Percentiles rank a stretch among this genome's conserved stretches.
Conservation (phyloP, 208 protist genomes). For the Trypanosoma cruzi region DNA sequence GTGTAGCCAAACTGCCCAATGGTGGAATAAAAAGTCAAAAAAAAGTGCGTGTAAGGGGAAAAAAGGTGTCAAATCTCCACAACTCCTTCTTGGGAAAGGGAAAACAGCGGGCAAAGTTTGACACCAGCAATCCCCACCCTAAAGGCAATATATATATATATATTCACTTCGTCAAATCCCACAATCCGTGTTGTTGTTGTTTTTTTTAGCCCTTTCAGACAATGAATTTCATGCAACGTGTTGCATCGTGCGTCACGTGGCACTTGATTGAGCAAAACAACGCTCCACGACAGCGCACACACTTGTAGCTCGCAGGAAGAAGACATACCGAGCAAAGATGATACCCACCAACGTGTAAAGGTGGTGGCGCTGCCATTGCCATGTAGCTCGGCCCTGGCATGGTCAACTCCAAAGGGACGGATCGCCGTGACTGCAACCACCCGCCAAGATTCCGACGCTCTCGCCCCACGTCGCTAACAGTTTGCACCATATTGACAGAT, state of each 20-base stretch:
- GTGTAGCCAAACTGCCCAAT: too few species aligned
- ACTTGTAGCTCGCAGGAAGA: constrained; percentile 65
- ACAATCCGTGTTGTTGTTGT: constrained; percentile 6
- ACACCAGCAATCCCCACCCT: too few species aligned
- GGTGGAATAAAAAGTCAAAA: too few species aligned
- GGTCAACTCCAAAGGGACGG: not conserved
- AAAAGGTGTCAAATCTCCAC: too few species aligned
- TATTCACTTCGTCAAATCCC: not conserved
- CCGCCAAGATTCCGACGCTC: constrained; percentile 14
- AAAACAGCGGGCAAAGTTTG: too few species aligned
- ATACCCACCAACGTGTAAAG: constrained; percentile 29
- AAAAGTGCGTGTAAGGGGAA: too few species aligned
- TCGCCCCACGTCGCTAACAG: not conserved
- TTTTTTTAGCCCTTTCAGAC: constrained; percentile 32
- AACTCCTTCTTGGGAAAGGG: too few species aligned
- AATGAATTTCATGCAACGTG: constrained; percentile 80
- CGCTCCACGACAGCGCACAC: constrained; percentile 57
- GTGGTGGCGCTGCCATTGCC: constrained; percentile 24
- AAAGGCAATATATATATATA: not conserved
- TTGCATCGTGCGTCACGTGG: constrained; percentile 78
- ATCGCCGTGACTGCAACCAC: constrained; percentile 4
- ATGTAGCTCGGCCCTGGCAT: constrained; percentile 14
- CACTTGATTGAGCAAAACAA: constrained; percentile 84
- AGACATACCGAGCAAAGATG: constrained; percentile 80
- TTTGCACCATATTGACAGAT: not conserved